phyloP scores from a whole-genome alignment of 1,139 yeast genomes.

The Saccharomycopsis hybrid region DNA sequence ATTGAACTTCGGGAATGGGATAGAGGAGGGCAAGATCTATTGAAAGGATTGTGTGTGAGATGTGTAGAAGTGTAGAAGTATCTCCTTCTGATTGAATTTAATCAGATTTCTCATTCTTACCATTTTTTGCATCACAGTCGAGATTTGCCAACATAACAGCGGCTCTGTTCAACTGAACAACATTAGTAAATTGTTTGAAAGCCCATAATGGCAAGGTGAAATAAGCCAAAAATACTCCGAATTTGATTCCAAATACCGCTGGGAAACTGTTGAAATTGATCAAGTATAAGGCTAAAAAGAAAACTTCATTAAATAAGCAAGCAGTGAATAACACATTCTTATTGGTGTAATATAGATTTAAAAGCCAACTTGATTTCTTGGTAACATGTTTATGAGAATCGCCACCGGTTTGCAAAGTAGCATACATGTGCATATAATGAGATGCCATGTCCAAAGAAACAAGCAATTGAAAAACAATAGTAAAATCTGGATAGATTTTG shows the following conservation, averaged over 20 bases:
- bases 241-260: slow-evolving; percentile 40
- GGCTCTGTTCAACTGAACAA: slow-evolving; percentile 83
- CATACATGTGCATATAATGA: slow-evolving; percentile 98
- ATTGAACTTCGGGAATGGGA: too few relatives aligned
- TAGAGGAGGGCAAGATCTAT: too few relatives aligned
- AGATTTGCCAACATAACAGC: slow-evolving; percentile 70
- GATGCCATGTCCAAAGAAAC: slow-evolving; percentile 87
- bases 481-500: slow-evolving; percentile 45
- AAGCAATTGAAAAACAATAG: slow-evolving; percentile 73
- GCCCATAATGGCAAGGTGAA: slow-evolving; percentile 80
- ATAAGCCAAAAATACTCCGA: slow-evolving; percentile 60
- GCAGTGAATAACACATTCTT: slow-evolving; percentile 76
- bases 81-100: too few relatives aligned
- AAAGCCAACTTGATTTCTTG: slow-evolving; percentile 59
- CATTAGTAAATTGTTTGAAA: slow-evolving; percentile 86
- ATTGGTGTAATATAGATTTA: slow-evolving; percentile 82
- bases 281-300: slow-evolving; percentile 84
- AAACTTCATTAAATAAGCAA: slow-evolving; percentile 88
- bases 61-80: too few relatives aligned
- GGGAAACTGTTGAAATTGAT: slow-evolving; percentile 42
- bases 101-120: slow-evolving; percentile 15
- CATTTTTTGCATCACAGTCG: slow-evolving; percentile 60
- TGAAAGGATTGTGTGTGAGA: too few relatives aligned
- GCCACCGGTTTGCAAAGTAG: slow-evolving; percentile 76
- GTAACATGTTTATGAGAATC: slow-evolving; percentile 81